phyloP scores from a whole-genome alignment of 164 flowering plant species.

The Magnolia changhungtana region DNA sequence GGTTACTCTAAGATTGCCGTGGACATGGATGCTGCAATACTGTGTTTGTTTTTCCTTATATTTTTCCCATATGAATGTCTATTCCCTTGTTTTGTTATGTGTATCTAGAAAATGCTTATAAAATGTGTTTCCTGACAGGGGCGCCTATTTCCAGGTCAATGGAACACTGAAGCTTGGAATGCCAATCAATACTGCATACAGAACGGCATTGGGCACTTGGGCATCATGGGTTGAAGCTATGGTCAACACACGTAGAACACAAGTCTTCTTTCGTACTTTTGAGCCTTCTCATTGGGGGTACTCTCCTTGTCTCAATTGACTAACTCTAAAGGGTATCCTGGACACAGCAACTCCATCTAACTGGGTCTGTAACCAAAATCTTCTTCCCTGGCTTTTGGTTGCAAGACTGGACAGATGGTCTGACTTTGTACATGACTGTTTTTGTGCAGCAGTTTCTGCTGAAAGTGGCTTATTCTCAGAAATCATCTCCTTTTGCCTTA shows the following conservation, averaged over 20 bases:
- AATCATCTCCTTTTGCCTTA: too few relatives aligned
- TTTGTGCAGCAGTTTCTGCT: too few relatives aligned
- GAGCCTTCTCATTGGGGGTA: slow-evolving; percentile 89
- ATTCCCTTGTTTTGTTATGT: not conserved
- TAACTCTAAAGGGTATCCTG: not conserved
- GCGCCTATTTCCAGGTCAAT: slow-evolving; percentile 70
- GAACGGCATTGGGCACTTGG: slow-evolving; percentile 68
- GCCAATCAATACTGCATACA: slow-evolving; percentile 51
- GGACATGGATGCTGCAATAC: not conserved
- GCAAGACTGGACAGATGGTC: not conserved
- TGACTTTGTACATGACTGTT: too few relatives aligned
- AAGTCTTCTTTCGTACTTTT: slow-evolving; percentile 73
- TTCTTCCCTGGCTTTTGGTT: not conserved
- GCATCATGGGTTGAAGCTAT: slow-evolving; percentile 64
- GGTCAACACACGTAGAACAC: slow-evolving; percentile 55
- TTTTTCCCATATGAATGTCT: not conserved
- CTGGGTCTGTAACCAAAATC: not conserved
- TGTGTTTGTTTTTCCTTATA: not conserved
- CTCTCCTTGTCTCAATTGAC: not conserved
- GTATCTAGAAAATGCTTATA: not conserved
- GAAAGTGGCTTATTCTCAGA: too few relatives aligned
- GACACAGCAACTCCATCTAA: not conserved
- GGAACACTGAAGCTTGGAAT: slow-evolving; percentile 67
- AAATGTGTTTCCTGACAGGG: slow-evolving; percentile 56
- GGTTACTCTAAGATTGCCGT: not conserved